Conservation (phyloP, 2,329 filamentous ascomycete genomes). For the Phialophora tarda region DNA sequence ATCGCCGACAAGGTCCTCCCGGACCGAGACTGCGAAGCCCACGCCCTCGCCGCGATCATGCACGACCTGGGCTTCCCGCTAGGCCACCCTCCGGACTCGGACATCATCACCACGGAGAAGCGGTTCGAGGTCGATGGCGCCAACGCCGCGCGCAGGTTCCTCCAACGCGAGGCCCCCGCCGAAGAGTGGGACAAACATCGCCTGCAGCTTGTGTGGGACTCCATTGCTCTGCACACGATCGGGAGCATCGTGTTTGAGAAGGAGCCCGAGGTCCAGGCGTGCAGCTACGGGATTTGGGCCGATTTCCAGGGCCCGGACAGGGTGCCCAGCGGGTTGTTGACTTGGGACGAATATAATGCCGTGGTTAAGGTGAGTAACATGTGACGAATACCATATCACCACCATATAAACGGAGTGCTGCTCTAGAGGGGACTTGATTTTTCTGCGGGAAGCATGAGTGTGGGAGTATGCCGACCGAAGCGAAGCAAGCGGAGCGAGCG, state of each 20-base stretch:
- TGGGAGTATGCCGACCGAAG: too few relatives aligned
- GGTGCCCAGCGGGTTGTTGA: constrained; percentile 41
- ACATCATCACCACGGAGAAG: constrained; percentile 51
- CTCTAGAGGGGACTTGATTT: too few relatives aligned
- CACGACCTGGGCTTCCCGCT: constrained; percentile 48
- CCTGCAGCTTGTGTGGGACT: constrained; percentile 57
- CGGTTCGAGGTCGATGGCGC: constrained; percentile 60
- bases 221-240: constrained; percentile 51
- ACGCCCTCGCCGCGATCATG: constrained; percentile 33
- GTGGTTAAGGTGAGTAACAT: constrained; percentile 38
- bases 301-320: constrained; percentile 49
- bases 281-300: constrained; percentile 45
- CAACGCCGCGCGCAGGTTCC: constrained; percentile 51
- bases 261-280: constrained; percentile 50
- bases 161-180: constrained; percentile 16
- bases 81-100: constrained; percentile 36
- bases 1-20: constrained; percentile 45
- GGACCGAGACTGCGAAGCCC: constrained; percentile 38
- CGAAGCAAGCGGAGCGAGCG: too few relatives aligned
- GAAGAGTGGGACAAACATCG: constrained; percentile 49
- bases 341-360: constrained; percentile 43
- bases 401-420: too few relatives aligned
- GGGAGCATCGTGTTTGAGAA: constrained; percentile 49
- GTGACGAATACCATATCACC: background rate
- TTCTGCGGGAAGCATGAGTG: too few relatives aligned